Conservation (phyloP, 2,329 filamentous ascomycete species). For the Sclerotinia sclerotiorum region DNA sequence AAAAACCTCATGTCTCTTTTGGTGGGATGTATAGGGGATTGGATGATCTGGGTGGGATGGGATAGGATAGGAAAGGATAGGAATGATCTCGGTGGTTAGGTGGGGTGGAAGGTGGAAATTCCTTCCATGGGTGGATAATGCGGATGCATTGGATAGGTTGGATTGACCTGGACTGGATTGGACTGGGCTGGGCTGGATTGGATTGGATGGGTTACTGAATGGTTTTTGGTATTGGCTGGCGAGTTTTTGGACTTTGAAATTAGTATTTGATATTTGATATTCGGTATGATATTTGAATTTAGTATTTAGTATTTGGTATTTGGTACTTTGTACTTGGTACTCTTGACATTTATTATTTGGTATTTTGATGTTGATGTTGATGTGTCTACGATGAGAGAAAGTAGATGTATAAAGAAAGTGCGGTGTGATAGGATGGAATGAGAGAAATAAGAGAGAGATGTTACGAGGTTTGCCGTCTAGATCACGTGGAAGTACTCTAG, state of each 20-base stretch:
- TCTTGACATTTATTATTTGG: not conserved
- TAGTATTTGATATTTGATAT: not conserved
- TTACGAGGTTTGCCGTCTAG: no score
- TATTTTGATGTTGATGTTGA: not conserved
- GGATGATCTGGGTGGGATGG: not conserved
- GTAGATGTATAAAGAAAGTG: not conserved
- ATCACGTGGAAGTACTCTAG: no score
- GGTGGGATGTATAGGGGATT: not conserved
- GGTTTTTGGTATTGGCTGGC: not conserved
- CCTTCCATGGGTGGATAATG: conserved; percentile 7
- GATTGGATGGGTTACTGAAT: not conserved
- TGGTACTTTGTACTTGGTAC: not conserved
- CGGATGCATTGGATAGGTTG: not conserved
- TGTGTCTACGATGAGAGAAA: not conserved
- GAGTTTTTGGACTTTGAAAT: not conserved
- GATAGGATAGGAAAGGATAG: not conserved
- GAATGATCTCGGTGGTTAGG: not conserved
- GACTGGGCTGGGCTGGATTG: not conserved
- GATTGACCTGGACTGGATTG: not conserved
- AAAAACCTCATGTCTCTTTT: not conserved
- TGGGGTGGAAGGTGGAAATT: not conserved
- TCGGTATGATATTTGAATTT: not conserved
- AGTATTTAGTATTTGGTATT: not conserved
- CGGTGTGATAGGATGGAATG: no score
- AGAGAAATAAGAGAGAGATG: no score